These are phyloP conservation scores for Cutaneotrichosporon sp. DNA, from an alignment of 1,284 basidiomycete species.

Conservation along the genomic window DNA sequence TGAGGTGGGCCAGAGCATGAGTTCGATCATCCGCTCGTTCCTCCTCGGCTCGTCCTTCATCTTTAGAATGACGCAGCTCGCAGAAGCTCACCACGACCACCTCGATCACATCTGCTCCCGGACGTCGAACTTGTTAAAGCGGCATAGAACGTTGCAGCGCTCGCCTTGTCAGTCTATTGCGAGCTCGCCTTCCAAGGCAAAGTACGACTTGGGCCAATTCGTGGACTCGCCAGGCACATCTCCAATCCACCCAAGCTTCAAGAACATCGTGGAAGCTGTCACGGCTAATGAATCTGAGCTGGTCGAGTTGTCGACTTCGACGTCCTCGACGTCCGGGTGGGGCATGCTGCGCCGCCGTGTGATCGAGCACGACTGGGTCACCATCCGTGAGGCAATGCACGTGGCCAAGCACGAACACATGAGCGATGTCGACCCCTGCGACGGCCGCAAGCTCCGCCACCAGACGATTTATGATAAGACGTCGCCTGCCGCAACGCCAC, in stretches of 20 bases:
- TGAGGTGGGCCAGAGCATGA: conserved; percentile 79
- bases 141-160: conserved; percentile 31
- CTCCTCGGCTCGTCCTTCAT: conserved; percentile 62
- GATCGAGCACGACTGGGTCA: conserved; percentile 54
- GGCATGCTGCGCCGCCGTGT: conserved; percentile 44
- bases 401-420: conserved; percentile 70
- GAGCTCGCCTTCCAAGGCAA: conserved; percentile 16
- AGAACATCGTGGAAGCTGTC: background rate
- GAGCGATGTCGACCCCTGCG: conserved; percentile 69
- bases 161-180: conserved; percentile 27
- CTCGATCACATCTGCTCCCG: conserved; percentile 32
- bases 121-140: conserved; percentile 38
- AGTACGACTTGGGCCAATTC: background rate
- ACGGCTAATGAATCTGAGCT: background rate
- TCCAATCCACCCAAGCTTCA: background rate
- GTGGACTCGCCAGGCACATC: background rate
- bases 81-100: conserved; percentile 40
- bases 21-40: conserved; percentile 77
- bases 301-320: background rate
- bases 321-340: conserved; percentile 7
- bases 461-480: conserved; percentile 33
- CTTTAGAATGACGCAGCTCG: conserved; percentile 51
- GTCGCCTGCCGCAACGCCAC: background rate
- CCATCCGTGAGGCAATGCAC: conserved; percentile 63
- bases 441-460: conserved; percentile 56